Percentiles rank a stretch among this genome's conserved stretches.
phyloP scores from a whole-genome alignment of 768 basidiomycete genomes.

The Trametes gibbosa region DNA sequence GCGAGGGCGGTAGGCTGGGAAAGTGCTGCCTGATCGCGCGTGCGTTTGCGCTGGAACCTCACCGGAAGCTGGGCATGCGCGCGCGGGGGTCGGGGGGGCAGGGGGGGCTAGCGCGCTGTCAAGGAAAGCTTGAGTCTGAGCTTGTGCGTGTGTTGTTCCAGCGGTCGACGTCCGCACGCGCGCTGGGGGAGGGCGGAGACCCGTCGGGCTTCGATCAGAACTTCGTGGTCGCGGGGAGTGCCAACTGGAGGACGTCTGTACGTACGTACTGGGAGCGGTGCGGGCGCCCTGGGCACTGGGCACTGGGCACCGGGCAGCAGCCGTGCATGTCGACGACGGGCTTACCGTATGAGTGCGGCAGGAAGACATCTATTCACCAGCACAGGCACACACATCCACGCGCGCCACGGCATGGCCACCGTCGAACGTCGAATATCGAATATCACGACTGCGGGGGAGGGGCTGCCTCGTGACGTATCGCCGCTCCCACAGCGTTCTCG shows the following conservation, averaged over 20 bases:
- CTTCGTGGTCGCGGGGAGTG: no score
- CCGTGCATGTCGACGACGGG: no score
- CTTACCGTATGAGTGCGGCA: no score
- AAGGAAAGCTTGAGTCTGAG: background rate
- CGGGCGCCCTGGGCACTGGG: no score
- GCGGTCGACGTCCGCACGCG: no score
- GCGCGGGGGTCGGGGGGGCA: no score
- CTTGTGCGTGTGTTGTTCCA: background rate
- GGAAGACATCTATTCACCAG: background rate
- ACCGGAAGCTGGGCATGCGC: background rate
- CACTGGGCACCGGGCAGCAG: no score
- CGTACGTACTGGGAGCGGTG: no score
- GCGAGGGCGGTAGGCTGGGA: background rate
- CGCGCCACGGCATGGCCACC: background rate
- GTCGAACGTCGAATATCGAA: background rate
- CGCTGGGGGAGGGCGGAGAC: background rate
- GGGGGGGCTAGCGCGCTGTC: background rate
- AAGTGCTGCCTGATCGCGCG: background rate
- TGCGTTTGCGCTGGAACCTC: background rate
- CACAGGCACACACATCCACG: background rate
- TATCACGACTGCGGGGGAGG: background rate
- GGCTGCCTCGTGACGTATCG: slow-evolving; percentile 14
- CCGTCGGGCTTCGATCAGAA: background rate
- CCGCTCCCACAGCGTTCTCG: slow-evolving; percentile 2
- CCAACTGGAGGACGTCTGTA: no score